A percentile compares a stretch with the other conserved stretches of the same genome.
Evolutionary conservation across 1,284 basidiomycete species (phyloP).

Genomic region (Boletus hoseneyae): DNA sequence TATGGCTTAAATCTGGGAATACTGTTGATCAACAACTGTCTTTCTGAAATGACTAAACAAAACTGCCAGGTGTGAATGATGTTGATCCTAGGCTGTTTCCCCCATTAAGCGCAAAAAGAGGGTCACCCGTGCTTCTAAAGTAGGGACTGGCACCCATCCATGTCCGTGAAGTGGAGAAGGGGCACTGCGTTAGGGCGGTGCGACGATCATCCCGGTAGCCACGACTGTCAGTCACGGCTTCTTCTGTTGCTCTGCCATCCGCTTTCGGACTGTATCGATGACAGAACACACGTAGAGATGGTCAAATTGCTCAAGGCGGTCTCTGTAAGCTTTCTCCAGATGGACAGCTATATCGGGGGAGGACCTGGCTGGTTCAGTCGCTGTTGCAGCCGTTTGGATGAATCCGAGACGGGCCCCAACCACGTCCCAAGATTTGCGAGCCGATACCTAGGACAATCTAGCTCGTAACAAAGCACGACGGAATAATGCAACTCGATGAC

Average conservation of each 20-base stretch:
- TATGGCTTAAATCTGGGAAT: constrained; percentile 11
- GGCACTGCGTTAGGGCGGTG: not conserved
- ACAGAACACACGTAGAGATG: constrained; percentile 35
- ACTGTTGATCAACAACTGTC: constrained; percentile 9
- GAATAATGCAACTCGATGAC: constrained; percentile 14
- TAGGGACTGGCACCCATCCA: constrained; percentile 10
- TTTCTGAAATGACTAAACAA: constrained; percentile 1
- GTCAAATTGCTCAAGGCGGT: constrained; percentile 34
- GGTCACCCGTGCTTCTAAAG: constrained; percentile 17
- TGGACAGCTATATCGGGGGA: constrained; percentile 28
- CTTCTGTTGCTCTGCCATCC: constrained; percentile 34
- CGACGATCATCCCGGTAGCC: constrained; percentile 13
- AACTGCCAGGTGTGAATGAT: constrained; percentile 1
- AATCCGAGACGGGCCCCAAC: constrained; percentile 32
- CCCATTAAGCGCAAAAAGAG: constrained; percentile 3
- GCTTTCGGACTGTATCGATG: constrained; percentile 32
- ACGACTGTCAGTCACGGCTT: constrained; percentile 24
- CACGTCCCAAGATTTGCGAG: constrained; percentile 30
- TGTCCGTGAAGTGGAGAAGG: constrained; percentile 6
- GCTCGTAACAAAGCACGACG: constrained; percentile 2
- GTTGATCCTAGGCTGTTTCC: constrained; percentile 2
- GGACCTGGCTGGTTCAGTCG: constrained; percentile 22
- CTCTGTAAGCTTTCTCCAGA: constrained; percentile 27
- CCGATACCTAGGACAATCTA: constrained; percentile 20
- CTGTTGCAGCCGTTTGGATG: constrained; percentile 24